phyloP scores from a whole-genome alignment of 768 basidiomycete genomes.

The Mrakia blollopis region DNA sequence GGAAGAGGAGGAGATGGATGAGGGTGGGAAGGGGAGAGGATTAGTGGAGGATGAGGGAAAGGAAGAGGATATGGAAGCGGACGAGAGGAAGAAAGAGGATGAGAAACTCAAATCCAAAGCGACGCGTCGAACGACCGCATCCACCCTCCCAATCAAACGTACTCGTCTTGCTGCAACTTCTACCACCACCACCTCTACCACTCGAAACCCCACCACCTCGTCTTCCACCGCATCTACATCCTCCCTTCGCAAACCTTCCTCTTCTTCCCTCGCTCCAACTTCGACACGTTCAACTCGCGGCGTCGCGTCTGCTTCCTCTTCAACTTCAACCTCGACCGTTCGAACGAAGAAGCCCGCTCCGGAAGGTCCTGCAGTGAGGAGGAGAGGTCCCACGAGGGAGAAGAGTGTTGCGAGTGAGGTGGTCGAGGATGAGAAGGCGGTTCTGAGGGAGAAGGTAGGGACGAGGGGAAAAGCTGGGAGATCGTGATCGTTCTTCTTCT shows the following conservation, averaged over 20 bases:
- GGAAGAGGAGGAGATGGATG: constrained; percentile 34
- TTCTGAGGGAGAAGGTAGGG: no score
- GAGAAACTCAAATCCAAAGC: background rate
- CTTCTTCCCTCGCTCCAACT: background rate
- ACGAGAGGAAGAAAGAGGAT: background rate
- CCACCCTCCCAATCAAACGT: background rate
- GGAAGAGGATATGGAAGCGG: constrained; percentile 13
- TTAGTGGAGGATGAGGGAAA: constrained; percentile 34
- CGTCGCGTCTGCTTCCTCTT: background rate
- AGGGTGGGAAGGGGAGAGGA: constrained; percentile 34
- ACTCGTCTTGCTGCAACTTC: background rate
- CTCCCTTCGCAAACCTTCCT: background rate
- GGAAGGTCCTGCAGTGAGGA: no score
- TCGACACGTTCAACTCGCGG: background rate
- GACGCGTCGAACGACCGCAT: background rate
- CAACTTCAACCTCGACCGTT: background rate
- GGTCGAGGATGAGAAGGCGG: no score
- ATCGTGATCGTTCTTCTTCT: no score
- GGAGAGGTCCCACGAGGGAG: no score
- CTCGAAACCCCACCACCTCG: background rate
- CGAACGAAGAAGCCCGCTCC: no score
- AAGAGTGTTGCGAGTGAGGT: no score
- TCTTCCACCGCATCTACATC: background rate
- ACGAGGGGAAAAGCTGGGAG: no score
- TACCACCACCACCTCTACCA: background rate